These are phyloP conservation scores for Hypocrella siamensis DNA, from an alignment of 2,329 filamentous ascomycete species.

Conservation along the genomic window DNA sequence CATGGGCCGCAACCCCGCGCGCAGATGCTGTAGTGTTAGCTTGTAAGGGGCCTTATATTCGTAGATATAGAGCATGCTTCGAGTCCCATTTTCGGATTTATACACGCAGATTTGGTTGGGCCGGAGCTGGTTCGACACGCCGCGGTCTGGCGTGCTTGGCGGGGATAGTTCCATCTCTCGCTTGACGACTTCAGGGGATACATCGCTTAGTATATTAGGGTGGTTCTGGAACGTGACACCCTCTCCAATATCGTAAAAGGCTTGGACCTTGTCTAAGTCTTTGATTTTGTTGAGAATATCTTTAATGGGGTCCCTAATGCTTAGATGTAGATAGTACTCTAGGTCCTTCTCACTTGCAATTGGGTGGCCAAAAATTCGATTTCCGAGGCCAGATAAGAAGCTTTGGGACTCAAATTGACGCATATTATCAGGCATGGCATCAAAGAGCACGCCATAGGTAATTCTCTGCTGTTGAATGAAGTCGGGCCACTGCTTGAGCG, in stretches of 20 bases:
- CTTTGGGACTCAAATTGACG: not conserved
- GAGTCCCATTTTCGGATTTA: slow-evolving; percentile 5
- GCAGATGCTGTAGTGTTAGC: slow-evolving; percentile 24
- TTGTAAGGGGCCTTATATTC: slow-evolving; percentile 34
- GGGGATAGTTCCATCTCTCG: not conserved
- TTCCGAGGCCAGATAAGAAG: slow-evolving; percentile 1
- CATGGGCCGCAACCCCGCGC: slow-evolving; percentile 23
- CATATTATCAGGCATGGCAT: not conserved
- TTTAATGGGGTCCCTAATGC: slow-evolving; percentile 1
- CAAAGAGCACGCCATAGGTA: slow-evolving; percentile 1
- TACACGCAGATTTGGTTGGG: slow-evolving; percentile 16
- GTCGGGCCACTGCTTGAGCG: slow-evolving; percentile 12
- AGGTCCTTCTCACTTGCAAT: slow-evolving; percentile 2
- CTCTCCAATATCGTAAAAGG: slow-evolving; percentile 1
- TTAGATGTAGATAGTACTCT: slow-evolving; percentile 2
- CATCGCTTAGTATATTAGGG: slow-evolving; percentile 1
- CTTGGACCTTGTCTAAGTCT: not conserved
- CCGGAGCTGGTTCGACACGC: slow-evolving; percentile 10
- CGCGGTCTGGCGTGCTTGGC: slow-evolving; percentile 7
- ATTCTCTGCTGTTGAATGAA: slow-evolving; percentile 3
- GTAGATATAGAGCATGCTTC: slow-evolving; percentile 14
- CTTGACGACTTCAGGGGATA: not conserved
- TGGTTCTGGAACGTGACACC: slow-evolving; percentile 3
- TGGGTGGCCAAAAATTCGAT: not conserved
- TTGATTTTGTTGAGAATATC: slow-evolving; percentile 1